These are phyloP conservation scores for Verticillium nonalfalfae DNA, from an alignment of 2,329 filamentous ascomycete species.

Conservation along the genomic window DNA sequence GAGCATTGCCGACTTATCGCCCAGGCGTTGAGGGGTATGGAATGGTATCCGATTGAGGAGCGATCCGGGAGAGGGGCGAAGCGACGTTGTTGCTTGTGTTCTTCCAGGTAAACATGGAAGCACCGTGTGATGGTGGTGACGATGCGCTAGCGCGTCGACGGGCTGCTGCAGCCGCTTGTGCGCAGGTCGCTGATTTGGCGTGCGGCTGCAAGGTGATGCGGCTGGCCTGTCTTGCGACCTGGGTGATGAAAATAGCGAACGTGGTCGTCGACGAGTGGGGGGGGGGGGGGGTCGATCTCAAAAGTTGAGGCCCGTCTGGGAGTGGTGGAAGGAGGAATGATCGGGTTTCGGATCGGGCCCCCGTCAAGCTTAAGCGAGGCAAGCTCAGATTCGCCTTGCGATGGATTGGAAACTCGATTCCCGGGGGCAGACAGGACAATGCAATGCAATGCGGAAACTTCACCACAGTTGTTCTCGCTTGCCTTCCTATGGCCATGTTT, in stretches of 20 bases:
- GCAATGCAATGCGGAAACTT: not conserved
- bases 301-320: not conserved
- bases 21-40: not conserved
- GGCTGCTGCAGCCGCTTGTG: constrained; percentile 18
- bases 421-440: not conserved
- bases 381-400: not conserved
- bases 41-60: too few species aligned
- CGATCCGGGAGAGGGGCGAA: not conserved
- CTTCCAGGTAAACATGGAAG: not conserved
- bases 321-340: not conserved
- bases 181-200: constrained; percentile 2
- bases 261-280: not conserved
- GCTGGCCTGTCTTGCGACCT: not conserved
- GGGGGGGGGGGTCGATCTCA: not conserved
- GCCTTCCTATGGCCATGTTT: too few species aligned
- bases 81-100: not conserved
- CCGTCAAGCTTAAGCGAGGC: not conserved
- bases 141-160: not conserved
- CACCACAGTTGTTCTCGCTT: too few species aligned
- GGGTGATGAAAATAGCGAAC: not conserved
- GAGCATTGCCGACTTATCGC: constrained; percentile 14
- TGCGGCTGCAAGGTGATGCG: not conserved
- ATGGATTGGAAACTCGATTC: not conserved
- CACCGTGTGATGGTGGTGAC: not conserved
- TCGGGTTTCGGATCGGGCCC: not conserved